Evolutionary conservation across 1,139 yeast genomes (phyloP), one percentile per base, ranked within the genome.

Genomic region (Kodamaea derodonti): DNA sequence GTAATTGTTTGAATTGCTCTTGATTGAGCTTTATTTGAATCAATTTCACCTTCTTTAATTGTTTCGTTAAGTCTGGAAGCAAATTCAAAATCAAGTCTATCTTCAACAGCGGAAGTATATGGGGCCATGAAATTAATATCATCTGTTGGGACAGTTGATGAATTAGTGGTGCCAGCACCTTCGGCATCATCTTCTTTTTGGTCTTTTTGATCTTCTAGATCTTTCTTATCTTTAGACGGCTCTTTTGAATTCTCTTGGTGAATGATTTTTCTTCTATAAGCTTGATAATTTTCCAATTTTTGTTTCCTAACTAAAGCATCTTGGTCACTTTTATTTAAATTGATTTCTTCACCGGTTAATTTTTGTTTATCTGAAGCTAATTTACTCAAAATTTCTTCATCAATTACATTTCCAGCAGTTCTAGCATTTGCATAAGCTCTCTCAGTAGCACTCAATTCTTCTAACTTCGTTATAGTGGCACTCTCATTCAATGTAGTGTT

Each of bases 71-170:
- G 62, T 38, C 66, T 60, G 20, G 71, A 75, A 0, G 88, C 88
- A 46, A 80, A 68, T 47, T 75, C 80, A 20, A 78, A 71, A 52
- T 83, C 90, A 39, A 75, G 65, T 43, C 75, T 73, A 50, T 80
- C 86, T 56, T 83, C 92, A 24, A 72, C 72, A 24, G 83, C 88
- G 4, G 84, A 75, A 2, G 90, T 81, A 51, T 83, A 83, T 1
- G 88, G 88, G 15, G 74, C 69, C 68, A 69, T 58, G 39, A 69
- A 69, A 30, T 58, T 56, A 22, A 45, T 51, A 10, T 54, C 54
- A 20, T 45, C 51, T 9, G 43, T 49, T 9, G 40, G 46, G 10
- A 36, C 38, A 1, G 20, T 4, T 3, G 35, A 9, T 17, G 31
- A 3, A 15, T 30, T 24, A 11, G 14, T 13, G 26, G 14, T 13